Evolutionary conservation across 1,284 basidiomycete genomes (phyloP), one percentile per base, ranked within the genome.

Genomic region (Papiliotrema terrestris): DNA sequence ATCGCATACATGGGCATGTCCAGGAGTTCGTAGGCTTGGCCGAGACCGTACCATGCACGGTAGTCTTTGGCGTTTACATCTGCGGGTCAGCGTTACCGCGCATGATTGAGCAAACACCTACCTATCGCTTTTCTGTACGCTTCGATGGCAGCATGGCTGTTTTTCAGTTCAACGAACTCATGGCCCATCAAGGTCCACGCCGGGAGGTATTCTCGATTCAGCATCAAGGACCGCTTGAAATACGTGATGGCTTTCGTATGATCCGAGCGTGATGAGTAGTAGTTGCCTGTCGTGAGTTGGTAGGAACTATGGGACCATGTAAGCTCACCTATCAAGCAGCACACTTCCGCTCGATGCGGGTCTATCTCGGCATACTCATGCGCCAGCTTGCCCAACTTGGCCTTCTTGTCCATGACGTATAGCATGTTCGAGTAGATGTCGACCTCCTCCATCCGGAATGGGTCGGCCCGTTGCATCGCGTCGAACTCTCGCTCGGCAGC

Each of bases 151-250:
- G 96, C 95, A 80, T 98, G 94, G 17, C 91, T 91, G 76, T 99
- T 98, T 78, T 98, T 98, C 83, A 98, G 86, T 78, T 98, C 96
- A 52, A 98, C 88, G 70, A 92, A 98, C 75, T 98, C 96, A 75
- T 98, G 96, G 0, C 96, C 96, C 87, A 99, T 92, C 59, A 98
- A 77, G n/a, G 95, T 98, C 96, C 96, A 99, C 3, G 96, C 96
- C 2, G 91, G 88, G 22, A 98, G 81, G 75, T 94, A 98, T 5
- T 90, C 92, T 59, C 89, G 83, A 75, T 99, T 95, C 49, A 99
- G 83, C 66, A 94, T 87, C 19, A 95, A 89, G 9, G 95, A 94
- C 55, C 94, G 84, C 62, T 88, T 84, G 78, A 98, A 98, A 74
- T 97, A 96, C 67, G 89, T 89, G 67, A 98, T 88, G 0, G 96